Conservation (phyloP, 2,329 filamentous ascomycete species). For the Macrophomina tecta region DNA sequence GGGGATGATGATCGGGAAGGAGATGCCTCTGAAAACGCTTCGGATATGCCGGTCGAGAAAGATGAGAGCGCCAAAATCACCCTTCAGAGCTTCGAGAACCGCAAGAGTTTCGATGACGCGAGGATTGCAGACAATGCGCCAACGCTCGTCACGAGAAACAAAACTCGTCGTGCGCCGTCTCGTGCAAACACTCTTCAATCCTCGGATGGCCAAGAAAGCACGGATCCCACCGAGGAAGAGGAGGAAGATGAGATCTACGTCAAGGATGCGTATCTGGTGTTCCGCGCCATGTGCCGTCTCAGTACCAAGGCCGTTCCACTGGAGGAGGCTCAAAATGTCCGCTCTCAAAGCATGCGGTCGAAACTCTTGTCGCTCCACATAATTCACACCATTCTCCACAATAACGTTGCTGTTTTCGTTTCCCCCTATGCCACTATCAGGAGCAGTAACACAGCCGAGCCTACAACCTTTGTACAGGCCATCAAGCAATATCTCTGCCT, state of each 20-base stretch:
- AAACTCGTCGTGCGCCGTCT: slow-evolving; percentile 34
- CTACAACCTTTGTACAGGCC: slow-evolving; percentile 89
- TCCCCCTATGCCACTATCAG: slow-evolving; percentile 91
- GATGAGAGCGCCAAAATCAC: slow-evolving; percentile 65
- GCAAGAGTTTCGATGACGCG: slow-evolving; percentile 69
- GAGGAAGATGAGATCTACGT: slow-evolving; percentile 96
- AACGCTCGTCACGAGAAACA: slow-evolving; percentile 68
- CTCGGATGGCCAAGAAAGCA: slow-evolving; percentile 18
- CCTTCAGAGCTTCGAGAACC: slow-evolving; percentile 71
- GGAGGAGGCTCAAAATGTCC: slow-evolving; percentile 90
- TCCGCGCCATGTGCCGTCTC: slow-evolving; percentile 95
- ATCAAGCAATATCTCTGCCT: slow-evolving; percentile 97
- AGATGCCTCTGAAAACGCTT: slow-evolving; percentile 43
- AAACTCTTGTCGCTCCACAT: slow-evolving; percentile 95
- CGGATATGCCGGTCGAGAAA: slow-evolving; percentile 53
- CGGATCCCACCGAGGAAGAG: slow-evolving; percentile 66
- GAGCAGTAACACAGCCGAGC: slow-evolving; percentile 85
- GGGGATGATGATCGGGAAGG: slow-evolving; percentile 44
- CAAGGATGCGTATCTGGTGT: slow-evolving; percentile 94
- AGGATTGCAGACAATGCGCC: slow-evolving; percentile 70
- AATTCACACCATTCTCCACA: slow-evolving; percentile 93
- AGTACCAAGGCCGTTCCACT: slow-evolving; percentile 89
- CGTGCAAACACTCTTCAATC: slow-evolving; percentile 10
- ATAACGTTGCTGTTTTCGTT: slow-evolving; percentile 88
- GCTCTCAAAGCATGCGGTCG: slow-evolving; percentile 94